A percentile compares a stretch with the other conserved stretches of the same genome.
These are phyloP conservation scores for Termitomyces titanicus DNA, from an alignment of 768 basidiomycete species.

Conservation along the genomic window DNA sequence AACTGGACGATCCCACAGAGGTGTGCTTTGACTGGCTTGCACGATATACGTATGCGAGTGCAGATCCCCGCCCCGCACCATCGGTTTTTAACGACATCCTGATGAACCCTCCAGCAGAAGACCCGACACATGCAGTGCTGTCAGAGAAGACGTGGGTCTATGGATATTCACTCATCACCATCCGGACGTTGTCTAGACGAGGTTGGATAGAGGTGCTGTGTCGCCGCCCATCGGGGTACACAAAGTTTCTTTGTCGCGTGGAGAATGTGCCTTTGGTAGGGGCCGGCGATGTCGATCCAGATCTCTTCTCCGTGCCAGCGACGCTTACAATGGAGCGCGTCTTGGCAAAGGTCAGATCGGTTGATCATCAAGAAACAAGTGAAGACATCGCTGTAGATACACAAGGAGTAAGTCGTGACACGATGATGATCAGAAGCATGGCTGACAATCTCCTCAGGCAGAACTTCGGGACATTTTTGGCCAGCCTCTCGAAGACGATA, in stretches of 20 bases:
- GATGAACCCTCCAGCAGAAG: conserved; percentile 46
- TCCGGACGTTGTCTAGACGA: conserved; percentile 63
- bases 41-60: conserved; percentile 90
- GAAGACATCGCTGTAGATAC: conserved; percentile 17
- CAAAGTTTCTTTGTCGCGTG: conserved; percentile 76
- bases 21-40: conserved; percentile 98
- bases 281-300: conserved; percentile 81
- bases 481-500: conserved; percentile 16
- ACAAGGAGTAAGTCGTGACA: conserved; percentile 5
- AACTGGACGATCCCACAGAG: conserved; percentile 86
- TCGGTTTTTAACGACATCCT: conserved; percentile 80
- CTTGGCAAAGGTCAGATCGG: conserved; percentile 27
- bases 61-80: conserved; percentile 84
- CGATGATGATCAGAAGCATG: background rate
- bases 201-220: conserved; percentile 91
- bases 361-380: conserved; percentile 19
- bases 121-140: conserved; percentile 35
- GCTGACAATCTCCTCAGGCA: conserved; percentile 16
- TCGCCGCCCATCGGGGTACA: conserved; percentile 85
- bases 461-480: conserved; percentile 24
- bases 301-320: conserved; percentile 67
- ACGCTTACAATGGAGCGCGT: conserved; percentile 70
- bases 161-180: conserved; percentile 81
- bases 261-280: conserved; percentile 89
- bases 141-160: conserved; percentile 80